Evolutionary conservation across 2,329 filamentous ascomycete genomes (phyloP).

Genomic region (Penicillium aurantiogriseum): DNA sequence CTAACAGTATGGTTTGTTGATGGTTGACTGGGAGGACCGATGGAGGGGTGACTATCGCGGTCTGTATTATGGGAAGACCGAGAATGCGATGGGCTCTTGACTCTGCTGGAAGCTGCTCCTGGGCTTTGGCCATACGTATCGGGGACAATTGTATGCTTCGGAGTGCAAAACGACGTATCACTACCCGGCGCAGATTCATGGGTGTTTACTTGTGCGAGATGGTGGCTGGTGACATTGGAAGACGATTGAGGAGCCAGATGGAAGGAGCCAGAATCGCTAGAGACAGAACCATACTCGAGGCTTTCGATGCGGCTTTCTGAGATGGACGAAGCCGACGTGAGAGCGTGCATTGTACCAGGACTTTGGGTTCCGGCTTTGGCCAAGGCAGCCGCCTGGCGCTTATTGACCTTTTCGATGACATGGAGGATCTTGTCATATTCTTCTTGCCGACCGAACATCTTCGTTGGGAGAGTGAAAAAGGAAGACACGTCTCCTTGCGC

Average conservation of each 20-base stretch:
- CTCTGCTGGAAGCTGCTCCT: constrained; percentile 22
- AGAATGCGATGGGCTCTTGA: constrained; percentile 40
- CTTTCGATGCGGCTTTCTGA: constrained; percentile 52
- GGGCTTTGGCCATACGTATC: constrained; percentile 12
- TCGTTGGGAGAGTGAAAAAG: constrained; percentile 80
- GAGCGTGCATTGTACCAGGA: constrained; percentile 45
- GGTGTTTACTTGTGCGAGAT: constrained; percentile 31
- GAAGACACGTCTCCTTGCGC: constrained; percentile 86
- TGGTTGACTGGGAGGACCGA: constrained; percentile 32
- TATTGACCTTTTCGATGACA: constrained; percentile 74
- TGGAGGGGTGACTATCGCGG: constrained; percentile 23
- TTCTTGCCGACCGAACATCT: constrained; percentile 74
- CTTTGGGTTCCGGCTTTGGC: constrained; percentile 34
- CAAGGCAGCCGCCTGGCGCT: constrained; percentile 53
- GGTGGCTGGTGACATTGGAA: constrained; percentile 35
- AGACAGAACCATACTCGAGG: constrained; percentile 52
- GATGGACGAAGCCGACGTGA: constrained; percentile 55
- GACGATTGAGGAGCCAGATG: constrained; percentile 39
- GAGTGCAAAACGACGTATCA: constrained; percentile 36
- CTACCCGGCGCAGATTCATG: constrained; percentile 38
- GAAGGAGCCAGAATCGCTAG: constrained; percentile 54
- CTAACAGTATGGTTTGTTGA: constrained; percentile 33
- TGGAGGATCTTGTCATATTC: constrained; percentile 69
- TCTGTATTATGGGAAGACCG: constrained; percentile 39
- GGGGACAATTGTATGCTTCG: constrained; percentile 23